A percentile compares a stretch with the other conserved stretches of the same genome.
These are phyloP conservation scores for Diaporthe humulicola DNA, from an alignment of 2,329 filamentous ascomycete genomes.

Conservation along the genomic window DNA sequence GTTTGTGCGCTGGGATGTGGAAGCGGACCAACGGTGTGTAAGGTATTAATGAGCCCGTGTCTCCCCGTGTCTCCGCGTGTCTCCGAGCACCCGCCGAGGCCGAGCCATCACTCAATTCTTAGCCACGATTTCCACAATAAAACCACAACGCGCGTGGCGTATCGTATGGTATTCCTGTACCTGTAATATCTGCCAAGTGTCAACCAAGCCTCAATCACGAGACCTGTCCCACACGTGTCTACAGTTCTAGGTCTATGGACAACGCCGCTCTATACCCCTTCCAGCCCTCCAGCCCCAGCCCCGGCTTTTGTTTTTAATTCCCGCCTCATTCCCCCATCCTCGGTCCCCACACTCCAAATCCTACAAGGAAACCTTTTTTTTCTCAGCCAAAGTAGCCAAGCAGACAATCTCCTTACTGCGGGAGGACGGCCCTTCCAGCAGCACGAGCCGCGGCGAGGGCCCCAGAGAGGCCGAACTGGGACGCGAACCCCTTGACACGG, in stretches of 20 bases:
- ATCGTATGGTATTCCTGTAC: slow-evolving; percentile 7
- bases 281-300: not conserved
- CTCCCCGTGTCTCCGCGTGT: no score
- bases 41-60: not conserved
- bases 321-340: not conserved
- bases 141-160: not conserved
- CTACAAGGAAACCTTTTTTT: not conserved
- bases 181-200: slow-evolving; percentile 10
- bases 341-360: not conserved
- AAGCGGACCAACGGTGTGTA: slow-evolving; percentile 4
- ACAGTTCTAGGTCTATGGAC: slow-evolving; percentile 21
- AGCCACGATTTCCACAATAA: slow-evolving; percentile 10
- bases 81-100: slow-evolving; percentile 1
- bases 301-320: not conserved
- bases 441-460: slow-evolving; percentile 60
- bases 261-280: slow-evolving; percentile 13
- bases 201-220: not conserved
- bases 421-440: slow-evolving; percentile 41
- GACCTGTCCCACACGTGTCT: slow-evolving; percentile 3
- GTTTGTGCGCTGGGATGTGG: no score
- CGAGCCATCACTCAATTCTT: not conserved
- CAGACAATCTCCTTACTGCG: not conserved
- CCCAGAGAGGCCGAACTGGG: slow-evolving; percentile 77
- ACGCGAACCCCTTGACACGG: slow-evolving; percentile 79
- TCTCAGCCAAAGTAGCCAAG: not conserved